Evolutionary conservation across 306 rosid species (phyloP).

Genomic region (Sicyos baderoa): DNA sequence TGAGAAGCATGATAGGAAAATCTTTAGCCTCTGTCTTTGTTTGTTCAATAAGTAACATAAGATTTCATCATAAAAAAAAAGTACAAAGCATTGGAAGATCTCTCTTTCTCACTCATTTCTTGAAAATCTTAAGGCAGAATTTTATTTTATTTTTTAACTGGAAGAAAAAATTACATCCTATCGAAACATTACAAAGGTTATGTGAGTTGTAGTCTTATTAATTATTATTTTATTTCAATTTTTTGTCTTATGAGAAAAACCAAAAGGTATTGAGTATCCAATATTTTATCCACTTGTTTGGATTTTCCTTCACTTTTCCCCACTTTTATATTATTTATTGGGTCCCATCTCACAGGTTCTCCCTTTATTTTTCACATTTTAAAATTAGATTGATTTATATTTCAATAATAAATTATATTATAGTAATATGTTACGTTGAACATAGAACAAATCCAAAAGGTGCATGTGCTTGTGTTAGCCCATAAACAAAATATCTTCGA

Average conservation of each 20-base stretch:
- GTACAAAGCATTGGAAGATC: neutral
- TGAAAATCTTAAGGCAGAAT: neutral
- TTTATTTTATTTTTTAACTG: too few species aligned
- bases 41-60: neutral
- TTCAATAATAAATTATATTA: neutral
- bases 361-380: neutral
- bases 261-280: too few species aligned
- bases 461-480: constrained; percentile 7
- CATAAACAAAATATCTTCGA: neutral
- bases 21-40: neutral
- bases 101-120: neutral
- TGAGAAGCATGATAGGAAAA: neutral
- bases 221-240: too few species aligned
- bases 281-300: neutral
- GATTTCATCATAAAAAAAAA: neutral
- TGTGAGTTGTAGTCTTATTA: neutral
- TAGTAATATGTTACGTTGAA: neutral
- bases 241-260: too few species aligned
- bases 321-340: neutral
- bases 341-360: neutral
- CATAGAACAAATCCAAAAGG: neutral
- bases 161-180: too few species aligned
- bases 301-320: neutral
- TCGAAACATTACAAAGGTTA: too few species aligned
- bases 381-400: neutral